phyloP scores from a whole-genome alignment of 352 stramenopile genomes.

The Peronospora farinosa region DNA sequence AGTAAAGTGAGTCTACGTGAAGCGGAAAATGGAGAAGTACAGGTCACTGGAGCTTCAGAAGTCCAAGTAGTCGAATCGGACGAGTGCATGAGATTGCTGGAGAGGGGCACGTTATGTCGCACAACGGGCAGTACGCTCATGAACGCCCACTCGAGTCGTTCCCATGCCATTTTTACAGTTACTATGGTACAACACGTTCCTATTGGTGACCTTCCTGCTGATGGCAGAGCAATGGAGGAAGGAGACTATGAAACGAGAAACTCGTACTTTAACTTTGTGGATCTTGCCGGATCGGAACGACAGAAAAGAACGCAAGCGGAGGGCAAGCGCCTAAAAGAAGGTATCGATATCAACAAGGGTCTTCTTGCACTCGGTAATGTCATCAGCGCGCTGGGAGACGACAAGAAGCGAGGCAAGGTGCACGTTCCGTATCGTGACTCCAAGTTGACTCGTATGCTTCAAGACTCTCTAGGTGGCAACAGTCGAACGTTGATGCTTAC shows the following conservation, averaged over 20 bases:
- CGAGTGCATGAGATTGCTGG: constrained; percentile 75
- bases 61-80: constrained; percentile 59
- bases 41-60: constrained; percentile 76
- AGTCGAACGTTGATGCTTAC: constrained; percentile 89
- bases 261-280: constrained; percentile 90
- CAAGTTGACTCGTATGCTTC: constrained; percentile 91
- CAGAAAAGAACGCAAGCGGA: constrained; percentile 94
- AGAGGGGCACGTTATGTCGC: constrained; percentile 77
- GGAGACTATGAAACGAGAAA: constrained; percentile 72
- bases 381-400: constrained; percentile 93
- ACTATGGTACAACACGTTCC: constrained; percentile 77
- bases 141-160: constrained; percentile 89
- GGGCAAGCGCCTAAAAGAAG: constrained; percentile 90
- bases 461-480: constrained; percentile 90
- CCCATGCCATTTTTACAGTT: constrained; percentile 89
- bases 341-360: constrained; percentile 98
- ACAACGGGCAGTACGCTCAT: constrained; percentile 87
- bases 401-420: constrained; percentile 84
- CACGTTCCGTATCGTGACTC: constrained; percentile 93
- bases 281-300: constrained; percentile 88
- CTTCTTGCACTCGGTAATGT: constrained; percentile 96
- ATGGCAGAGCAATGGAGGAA: constrained; percentile 35
- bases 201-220: constrained; percentile 31
- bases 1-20: constrained; percentile 85
- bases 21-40: constrained; percentile 66